phyloP scores from a whole-genome alignment of 345 rosid genomes.

The Eucalyptus sp. region DNA sequence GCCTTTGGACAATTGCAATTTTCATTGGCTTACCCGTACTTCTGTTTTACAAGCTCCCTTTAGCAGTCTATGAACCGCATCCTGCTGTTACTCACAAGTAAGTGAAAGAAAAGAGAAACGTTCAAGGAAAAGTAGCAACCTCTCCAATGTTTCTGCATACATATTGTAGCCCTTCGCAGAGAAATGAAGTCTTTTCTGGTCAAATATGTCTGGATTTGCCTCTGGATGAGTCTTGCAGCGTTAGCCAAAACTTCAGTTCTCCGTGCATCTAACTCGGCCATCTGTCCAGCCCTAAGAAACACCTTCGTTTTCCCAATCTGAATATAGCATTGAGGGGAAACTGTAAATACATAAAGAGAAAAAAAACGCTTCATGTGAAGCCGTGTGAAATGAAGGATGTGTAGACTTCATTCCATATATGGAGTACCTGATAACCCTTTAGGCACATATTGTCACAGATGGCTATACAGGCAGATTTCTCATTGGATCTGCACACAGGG shows the following conservation, averaged over 20 bases:
- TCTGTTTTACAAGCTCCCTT: neutral
- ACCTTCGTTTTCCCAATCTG: slow-evolving; percentile 92
- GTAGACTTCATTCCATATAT: neutral
- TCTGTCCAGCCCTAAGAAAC: slow-evolving; percentile 98
- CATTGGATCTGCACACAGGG: slow-evolving; percentile 56
- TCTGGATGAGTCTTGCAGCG: slow-evolving; percentile 91
- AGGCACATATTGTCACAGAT: slow-evolving; percentile 86
- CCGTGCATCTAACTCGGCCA: slow-evolving; percentile 98
- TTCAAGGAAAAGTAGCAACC: slow-evolving; percentile 29
- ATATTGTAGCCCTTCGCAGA: slow-evolving; percentile 64
- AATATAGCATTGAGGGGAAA: neutral
- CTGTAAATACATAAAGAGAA: neutral
- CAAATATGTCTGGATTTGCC: slow-evolving; percentile 71
- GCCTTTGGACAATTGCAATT: neutral
- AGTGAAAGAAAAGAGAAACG: neutral
- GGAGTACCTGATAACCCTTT: slow-evolving; percentile 88
- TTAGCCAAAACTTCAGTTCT: slow-evolving; percentile 94
- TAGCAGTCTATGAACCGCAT: neutral
- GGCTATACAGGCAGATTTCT: slow-evolving; percentile 84
- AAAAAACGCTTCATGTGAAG: neutral
- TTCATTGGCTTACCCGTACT: neutral
- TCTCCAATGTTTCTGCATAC: slow-evolving; percentile 75
- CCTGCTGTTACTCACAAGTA: neutral
- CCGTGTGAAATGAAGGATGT: neutral
- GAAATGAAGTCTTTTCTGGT: slow-evolving; percentile 75